These are phyloP conservation scores for Zangia roseola DNA, from an alignment of 768 basidiomycete genomes.

Conservation along the genomic window DNA sequence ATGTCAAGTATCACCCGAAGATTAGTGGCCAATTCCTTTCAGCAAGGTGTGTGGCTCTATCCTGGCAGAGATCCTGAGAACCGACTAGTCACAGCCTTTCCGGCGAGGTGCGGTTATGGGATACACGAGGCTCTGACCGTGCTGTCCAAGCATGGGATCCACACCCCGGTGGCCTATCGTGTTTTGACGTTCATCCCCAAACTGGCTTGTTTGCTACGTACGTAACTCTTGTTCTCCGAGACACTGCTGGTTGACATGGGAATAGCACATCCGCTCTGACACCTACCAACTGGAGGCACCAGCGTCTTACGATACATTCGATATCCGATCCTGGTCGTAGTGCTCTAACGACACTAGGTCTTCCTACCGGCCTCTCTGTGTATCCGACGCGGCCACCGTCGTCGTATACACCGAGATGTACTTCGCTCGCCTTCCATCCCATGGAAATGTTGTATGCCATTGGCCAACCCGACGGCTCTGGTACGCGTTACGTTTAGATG, in stretches of 20 bases:
- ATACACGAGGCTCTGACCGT: slow-evolving; percentile 64
- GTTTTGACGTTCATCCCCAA: slow-evolving; percentile 84
- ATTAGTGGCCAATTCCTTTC: slow-evolving; percentile 72
- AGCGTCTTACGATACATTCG: slow-evolving; percentile 61
- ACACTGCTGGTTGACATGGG: slow-evolving; percentile 5
- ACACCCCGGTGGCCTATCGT: slow-evolving; percentile 70
- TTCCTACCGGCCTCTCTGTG: slow-evolving; percentile 54
- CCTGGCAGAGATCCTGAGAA: neutral
- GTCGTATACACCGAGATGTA: slow-evolving; percentile 58
- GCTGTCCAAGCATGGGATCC: slow-evolving; percentile 63
- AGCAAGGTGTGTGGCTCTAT: slow-evolving; percentile 60
- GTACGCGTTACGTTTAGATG: slow-evolving; percentile 31
- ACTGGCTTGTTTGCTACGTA: slow-evolving; percentile 85
- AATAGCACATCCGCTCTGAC: slow-evolving; percentile 59
- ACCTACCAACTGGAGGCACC: slow-evolving; percentile 61
- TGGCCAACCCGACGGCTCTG: slow-evolving; percentile 68
- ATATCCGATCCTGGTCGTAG: slow-evolving; percentile 37
- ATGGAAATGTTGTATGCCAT: slow-evolving; percentile 80
- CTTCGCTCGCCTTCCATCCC: slow-evolving; percentile 78
- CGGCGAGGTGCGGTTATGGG: slow-evolving; percentile 91
- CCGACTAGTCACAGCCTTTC: slow-evolving; percentile 57
- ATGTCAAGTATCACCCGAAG: slow-evolving; percentile 80
- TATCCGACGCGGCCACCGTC: slow-evolving; percentile 59
- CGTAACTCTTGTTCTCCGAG: slow-evolving; percentile 29
- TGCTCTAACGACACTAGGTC: slow-evolving; percentile 42